A percentile compares a stretch with the other conserved stretches of the same genome.
Conservation (phyloP, 2,329 filamentous ascomycete genomes). For the Pseudogymnoascus sp. region DNA sequence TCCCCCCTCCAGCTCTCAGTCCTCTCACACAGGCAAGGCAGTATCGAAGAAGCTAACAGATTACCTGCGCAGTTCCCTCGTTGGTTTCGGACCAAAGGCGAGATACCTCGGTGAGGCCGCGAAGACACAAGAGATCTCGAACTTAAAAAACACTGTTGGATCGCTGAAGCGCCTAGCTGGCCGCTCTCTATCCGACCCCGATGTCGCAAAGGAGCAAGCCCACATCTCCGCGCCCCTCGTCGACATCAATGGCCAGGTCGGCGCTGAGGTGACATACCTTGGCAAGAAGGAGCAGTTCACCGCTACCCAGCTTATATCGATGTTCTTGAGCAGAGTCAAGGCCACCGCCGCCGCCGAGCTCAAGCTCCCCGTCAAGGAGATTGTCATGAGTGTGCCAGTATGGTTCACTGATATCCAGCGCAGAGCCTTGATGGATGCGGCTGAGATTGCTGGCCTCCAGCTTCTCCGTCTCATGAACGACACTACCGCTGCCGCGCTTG, state of each 20-base stretch:
- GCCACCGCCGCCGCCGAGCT: constrained; percentile 79
- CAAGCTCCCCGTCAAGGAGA: constrained; percentile 82
- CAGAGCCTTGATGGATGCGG: constrained; percentile 78
- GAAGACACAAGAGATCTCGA: constrained; percentile 98
- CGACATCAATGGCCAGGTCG: constrained; percentile 89
- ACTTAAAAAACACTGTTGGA: constrained; percentile 96
- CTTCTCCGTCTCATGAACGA: constrained; percentile 94
- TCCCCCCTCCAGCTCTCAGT: constrained; percentile 25
- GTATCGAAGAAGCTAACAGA: constrained; percentile 14
- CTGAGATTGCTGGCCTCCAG: constrained; percentile 90
- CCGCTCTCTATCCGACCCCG: constrained; percentile 78
- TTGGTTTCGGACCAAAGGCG: constrained; percentile 89
- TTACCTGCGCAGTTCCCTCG: constrained; percentile 60
- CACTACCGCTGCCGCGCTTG: constrained; percentile 89
- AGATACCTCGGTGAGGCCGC: constrained; percentile 91
- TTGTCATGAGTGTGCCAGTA: constrained; percentile 87
- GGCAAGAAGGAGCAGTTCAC: constrained; percentile 94
- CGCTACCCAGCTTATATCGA: constrained; percentile 86
- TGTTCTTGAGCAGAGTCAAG: constrained; percentile 94
- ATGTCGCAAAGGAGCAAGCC: constrained; percentile 87
- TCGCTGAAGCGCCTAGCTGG: constrained; percentile 89
- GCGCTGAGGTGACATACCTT: constrained; percentile 85
- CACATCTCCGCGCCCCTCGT: constrained; percentile 79
- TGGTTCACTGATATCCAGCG: constrained; percentile 98
- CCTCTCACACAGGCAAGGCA: not conserved